phyloP scores from a whole-genome alignment of 1,284 basidiomycete species.

The Phellinidium pouzarii region DNA sequence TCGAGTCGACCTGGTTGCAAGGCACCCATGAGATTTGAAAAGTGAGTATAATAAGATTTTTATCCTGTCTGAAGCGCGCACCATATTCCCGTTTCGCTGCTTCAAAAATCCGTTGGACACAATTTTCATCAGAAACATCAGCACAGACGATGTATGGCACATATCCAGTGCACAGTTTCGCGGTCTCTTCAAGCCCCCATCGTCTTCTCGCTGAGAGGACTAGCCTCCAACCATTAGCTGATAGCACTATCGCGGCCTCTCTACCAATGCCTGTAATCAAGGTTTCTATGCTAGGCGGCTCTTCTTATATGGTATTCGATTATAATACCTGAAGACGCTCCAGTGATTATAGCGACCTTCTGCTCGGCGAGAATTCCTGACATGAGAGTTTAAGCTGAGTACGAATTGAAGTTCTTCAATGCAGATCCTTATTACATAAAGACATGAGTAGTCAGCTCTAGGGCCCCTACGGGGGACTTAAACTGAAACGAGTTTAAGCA shows the following conservation, averaged over 20 bases:
- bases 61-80: slow-evolving; percentile 23
- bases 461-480: no score
- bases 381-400: slow-evolving; percentile 44
- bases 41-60: slow-evolving; percentile 1
- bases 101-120: slow-evolving; percentile 55
- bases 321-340: slow-evolving; percentile 30
- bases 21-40: neutral
- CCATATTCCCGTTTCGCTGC: slow-evolving; percentile 53
- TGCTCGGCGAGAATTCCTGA: neutral
- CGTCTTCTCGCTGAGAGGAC: slow-evolving; percentile 51
- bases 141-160: slow-evolving; percentile 45
- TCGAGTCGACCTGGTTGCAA: slow-evolving; percentile 53
- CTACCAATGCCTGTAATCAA: slow-evolving; percentile 30
- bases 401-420: no score
- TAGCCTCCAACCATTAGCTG: slow-evolving; percentile 52
- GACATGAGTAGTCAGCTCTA: no score
- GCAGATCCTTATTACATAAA: no score
- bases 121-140: slow-evolving; percentile 55
- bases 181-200: slow-evolving; percentile 54
- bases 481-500: no score
- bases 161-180: slow-evolving; percentile 37
- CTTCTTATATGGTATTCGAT: slow-evolving; percentile 6
- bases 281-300: neutral
- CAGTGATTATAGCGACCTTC: slow-evolving; percentile 30
- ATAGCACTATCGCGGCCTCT: slow-evolving; percentile 39